Evolutionary conservation across 352 stramenopile species (phyloP).

Genomic region (Phytophthora boehmeriae): DNA sequence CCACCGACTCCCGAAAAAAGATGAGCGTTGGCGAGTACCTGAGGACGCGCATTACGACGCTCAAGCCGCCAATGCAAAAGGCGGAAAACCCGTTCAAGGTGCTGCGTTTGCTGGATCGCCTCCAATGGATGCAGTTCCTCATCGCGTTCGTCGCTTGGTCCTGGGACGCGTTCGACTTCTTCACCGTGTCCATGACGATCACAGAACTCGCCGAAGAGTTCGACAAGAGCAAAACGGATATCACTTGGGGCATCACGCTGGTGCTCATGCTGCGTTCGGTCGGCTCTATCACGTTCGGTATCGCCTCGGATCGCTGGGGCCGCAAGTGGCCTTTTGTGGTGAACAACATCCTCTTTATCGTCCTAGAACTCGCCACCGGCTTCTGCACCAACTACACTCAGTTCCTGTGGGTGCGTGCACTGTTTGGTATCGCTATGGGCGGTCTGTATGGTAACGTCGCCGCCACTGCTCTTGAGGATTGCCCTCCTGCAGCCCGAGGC

Average conservation of each 20-base stretch:
- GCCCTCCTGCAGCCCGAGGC: conserved; percentile 34
- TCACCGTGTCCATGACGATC: conserved; percentile 57
- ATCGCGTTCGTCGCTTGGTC: conserved; percentile 46
- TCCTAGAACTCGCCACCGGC: conserved; percentile 41
- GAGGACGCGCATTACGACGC: conserved; percentile 33
- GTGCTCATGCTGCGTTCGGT: conserved; percentile 58
- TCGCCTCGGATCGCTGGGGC: conserved; percentile 48
- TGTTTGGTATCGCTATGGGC: conserved; percentile 53
- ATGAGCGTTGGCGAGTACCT: conserved; percentile 44
- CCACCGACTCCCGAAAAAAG: conserved; percentile 12
- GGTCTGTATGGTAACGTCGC: conserved; percentile 49
- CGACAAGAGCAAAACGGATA: conserved; percentile 42
- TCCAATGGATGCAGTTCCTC: conserved; percentile 45
- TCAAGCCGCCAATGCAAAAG: conserved; percentile 41
- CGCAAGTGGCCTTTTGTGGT: conserved; percentile 50
- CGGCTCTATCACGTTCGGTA: conserved; percentile 45
- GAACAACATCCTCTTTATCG: conserved; percentile 52
- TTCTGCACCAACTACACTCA: conserved; percentile 47
- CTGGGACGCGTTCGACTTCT: conserved; percentile 65
- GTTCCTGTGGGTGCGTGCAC: conserved; percentile 36
- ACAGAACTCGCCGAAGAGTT: conserved; percentile 51
- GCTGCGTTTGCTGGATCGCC: conserved; percentile 29
- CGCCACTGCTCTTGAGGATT: conserved; percentile 48
- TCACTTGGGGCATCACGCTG: conserved; percentile 62
- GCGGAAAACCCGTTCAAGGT: conserved; percentile 35